A percentile compares a stretch with the other conserved stretches of the same genome.
phyloP scores from a whole-genome alignment of 2,329 filamentous ascomycete genomes.

The Exophiala viscosa region DNA sequence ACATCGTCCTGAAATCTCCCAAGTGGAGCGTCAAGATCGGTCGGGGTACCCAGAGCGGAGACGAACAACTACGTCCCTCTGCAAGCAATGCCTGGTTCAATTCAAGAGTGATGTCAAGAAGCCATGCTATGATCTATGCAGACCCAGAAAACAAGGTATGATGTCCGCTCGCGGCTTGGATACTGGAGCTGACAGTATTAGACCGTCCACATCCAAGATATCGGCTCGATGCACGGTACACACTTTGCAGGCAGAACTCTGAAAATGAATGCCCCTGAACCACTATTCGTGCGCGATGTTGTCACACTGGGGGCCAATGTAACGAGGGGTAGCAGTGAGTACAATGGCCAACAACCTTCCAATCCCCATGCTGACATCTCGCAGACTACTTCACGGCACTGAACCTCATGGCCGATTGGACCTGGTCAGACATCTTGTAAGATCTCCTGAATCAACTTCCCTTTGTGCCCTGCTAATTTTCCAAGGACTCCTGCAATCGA shows the following conservation, averaged over 20 bases:
- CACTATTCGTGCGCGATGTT: slow-evolving; percentile 36
- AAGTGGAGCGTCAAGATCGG: slow-evolving; percentile 36
- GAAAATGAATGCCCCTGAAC: slow-evolving; percentile 27
- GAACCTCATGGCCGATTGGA: slow-evolving; percentile 31
- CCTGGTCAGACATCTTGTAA: slow-evolving; percentile 31
- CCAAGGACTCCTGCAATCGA: not conserved
- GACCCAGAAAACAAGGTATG: slow-evolving; percentile 19
- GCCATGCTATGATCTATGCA: slow-evolving; percentile 40
- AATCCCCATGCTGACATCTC: not conserved
- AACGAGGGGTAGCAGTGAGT: slow-evolving; percentile 39
- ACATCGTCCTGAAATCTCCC: slow-evolving; percentile 32
- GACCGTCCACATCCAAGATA: slow-evolving; percentile 51
- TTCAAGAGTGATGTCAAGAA: slow-evolving; percentile 46
- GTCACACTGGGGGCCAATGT: slow-evolving; percentile 51
- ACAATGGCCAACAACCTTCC: not conserved
- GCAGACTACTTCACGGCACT: slow-evolving; percentile 25
- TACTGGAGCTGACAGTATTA: slow-evolving; percentile 27
- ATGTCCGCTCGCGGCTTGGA: not conserved
- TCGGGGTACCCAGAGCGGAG: slow-evolving; percentile 39
- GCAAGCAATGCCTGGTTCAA: slow-evolving; percentile 44
- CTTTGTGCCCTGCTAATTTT: not conserved
- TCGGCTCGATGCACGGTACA: slow-evolving; percentile 61
- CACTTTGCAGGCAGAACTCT: slow-evolving; percentile 50
- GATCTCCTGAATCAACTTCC: not conserved
- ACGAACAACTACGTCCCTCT: slow-evolving; percentile 33